phyloP scores from a whole-genome alignment of 495 filamentous ascomycete genomes.

The Aspergillus bertholletiae region DNA sequence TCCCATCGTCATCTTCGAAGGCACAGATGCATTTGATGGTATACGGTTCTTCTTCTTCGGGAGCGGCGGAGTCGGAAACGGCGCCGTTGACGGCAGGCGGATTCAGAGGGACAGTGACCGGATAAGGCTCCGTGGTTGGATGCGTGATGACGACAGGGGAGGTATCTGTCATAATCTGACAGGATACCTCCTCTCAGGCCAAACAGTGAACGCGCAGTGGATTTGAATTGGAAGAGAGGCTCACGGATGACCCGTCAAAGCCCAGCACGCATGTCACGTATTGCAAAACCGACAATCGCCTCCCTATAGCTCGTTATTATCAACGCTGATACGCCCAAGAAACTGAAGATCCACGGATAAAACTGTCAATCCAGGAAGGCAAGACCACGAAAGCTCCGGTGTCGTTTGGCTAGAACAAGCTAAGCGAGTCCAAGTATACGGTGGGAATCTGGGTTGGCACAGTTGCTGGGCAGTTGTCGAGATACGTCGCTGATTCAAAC shows the following conservation, averaged over 20 bases:
- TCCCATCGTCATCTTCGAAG: slow-evolving; percentile 91
- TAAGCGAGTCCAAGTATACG: not conserved
- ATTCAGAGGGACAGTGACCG: slow-evolving; percentile 54
- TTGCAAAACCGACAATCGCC: not conserved
- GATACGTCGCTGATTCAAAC: not conserved
- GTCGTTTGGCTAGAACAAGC: not conserved
- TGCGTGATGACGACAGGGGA: slow-evolving; percentile 58
- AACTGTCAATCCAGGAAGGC: not conserved
- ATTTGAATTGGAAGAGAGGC: slow-evolving; percentile 10
- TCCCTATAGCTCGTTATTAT: not conserved
- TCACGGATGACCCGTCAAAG: slow-evolving; percentile 22
- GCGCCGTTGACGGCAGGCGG: slow-evolving; percentile 55
- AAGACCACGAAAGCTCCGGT: not conserved
- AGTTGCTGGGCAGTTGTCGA: not conserved
- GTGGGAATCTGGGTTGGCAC: not conserved
- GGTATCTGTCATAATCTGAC: slow-evolving; percentile 94
- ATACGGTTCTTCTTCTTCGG: slow-evolving; percentile 82
- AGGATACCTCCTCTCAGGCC: slow-evolving; percentile 54
- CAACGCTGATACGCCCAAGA: not conserved
- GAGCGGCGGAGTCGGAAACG: slow-evolving; percentile 48
- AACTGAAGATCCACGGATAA: not conserved
- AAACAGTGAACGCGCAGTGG: slow-evolving; percentile 22
- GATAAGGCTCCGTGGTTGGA: slow-evolving; percentile 60
- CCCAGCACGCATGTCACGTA: slow-evolving; percentile 35
- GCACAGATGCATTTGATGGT: slow-evolving; percentile 98